Evolutionary conservation across 2,329 filamentous ascomycete species (phyloP).

Genomic region (Trichoderma asperellum): DNA sequence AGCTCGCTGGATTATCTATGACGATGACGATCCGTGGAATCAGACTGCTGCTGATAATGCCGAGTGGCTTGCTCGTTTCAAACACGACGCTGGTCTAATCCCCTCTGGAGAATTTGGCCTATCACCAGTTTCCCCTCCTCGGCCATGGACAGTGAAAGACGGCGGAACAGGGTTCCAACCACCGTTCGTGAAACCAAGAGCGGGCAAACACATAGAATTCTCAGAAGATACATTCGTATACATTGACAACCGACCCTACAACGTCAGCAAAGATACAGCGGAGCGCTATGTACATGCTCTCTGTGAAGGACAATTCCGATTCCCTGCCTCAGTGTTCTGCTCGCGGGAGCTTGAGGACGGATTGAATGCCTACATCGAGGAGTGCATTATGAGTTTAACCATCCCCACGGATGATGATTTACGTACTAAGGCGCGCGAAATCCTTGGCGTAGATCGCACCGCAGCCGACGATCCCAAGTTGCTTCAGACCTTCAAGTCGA

Average conservation of each 20-base stretch:
- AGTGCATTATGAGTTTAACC: not conserved
- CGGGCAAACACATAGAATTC: not conserved
- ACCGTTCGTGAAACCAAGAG: not conserved
- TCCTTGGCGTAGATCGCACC: conserved; percentile 12
- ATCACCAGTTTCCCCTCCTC: not conserved
- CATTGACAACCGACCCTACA: not conserved
- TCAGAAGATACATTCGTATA: not conserved
- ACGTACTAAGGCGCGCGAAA: conserved; percentile 10
- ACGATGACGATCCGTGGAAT: conserved; percentile 24
- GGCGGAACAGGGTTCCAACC: conserved; percentile 8
- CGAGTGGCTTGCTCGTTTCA: conserved; percentile 22
- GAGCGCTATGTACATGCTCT: conserved; percentile 6
- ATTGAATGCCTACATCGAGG: conserved; percentile 14
- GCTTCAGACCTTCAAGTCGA: conserved; percentile 16
- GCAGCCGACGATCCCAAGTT: conserved; percentile 13
- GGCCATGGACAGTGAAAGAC: conserved; percentile 11
- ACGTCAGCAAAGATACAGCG: conserved; percentile 11
- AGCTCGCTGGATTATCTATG: conserved; percentile 20
- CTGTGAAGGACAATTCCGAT: not conserved
- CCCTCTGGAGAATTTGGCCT: not conserved
- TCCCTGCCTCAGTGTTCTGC: conserved; percentile 14
- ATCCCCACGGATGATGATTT: conserved; percentile 19
- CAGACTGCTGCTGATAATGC: conserved; percentile 23
- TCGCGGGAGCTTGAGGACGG: conserved; percentile 19
- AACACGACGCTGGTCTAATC: conserved; percentile 8